Conservation (phyloP, 257 asterid species). For the Nicotiana paniculata region DNA sequence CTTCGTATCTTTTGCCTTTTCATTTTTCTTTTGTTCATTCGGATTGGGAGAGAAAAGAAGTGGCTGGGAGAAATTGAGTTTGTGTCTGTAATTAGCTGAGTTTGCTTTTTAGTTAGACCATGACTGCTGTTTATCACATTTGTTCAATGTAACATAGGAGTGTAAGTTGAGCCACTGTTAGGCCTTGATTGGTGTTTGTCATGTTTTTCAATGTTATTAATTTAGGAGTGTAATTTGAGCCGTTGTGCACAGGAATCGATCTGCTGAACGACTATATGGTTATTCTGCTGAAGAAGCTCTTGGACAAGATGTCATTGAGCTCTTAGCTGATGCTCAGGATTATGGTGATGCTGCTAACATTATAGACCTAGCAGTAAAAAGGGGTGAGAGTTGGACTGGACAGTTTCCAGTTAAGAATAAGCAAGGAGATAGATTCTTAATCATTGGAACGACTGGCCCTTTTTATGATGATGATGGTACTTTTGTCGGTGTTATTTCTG, state of each 20-base stretch:
- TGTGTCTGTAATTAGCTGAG: background rate
- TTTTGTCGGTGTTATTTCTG: slow-evolving; percentile 59
- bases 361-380: slow-evolving; percentile 28
- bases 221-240: slow-evolving; percentile 3
- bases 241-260: slow-evolving; percentile 58
- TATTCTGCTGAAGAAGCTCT: slow-evolving; percentile 66
- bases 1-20: background rate
- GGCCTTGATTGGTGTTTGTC: background rate
- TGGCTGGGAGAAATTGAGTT: background rate
- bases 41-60: background rate
- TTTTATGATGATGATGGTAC: slow-evolving; percentile 72
- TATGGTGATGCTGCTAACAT: slow-evolving; percentile 38
- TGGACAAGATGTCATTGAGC: slow-evolving; percentile 47
- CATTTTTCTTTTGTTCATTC: background rate
- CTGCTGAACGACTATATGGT: slow-evolving; percentile 72
- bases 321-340: slow-evolving; percentile 44
- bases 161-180: background rate
- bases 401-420: slow-evolving; percentile 63
- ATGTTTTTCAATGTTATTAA: background rate
- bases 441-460: slow-evolving; percentile 59
- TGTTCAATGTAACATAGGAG: too few species aligned
- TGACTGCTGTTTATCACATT: background rate
- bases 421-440: slow-evolving; percentile 51
- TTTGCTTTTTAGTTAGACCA: background rate
- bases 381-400: slow-evolving; percentile 83